Percentiles rank a stretch among this genome's conserved stretches.
Conservation (phyloP, 176 grass and related monocot species). For the Dendrocalamus sinicus region DNA sequence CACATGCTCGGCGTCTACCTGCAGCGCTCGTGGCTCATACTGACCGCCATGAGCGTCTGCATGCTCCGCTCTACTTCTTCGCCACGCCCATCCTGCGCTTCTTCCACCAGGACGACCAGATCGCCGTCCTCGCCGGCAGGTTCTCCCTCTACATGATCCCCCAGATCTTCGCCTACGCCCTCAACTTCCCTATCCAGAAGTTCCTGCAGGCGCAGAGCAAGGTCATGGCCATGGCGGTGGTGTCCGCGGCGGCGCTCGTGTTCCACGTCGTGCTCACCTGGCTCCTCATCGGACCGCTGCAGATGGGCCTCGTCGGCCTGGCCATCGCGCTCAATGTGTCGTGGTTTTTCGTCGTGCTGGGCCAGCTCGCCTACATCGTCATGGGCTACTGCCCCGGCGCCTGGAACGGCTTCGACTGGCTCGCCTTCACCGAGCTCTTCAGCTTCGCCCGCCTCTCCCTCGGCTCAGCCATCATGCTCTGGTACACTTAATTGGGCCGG, state of each 20-base stretch:
- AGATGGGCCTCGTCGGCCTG: constrained; percentile 66
- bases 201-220: constrained; percentile 77
- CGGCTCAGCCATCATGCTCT: constrained; percentile 86
- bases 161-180: constrained; percentile 67
- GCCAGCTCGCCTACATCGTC: constrained; percentile 64
- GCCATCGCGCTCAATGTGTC: constrained; percentile 74
- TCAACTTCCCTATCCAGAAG: constrained; percentile 84
- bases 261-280: constrained; percentile 71
- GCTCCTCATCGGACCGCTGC: constrained; percentile 57
- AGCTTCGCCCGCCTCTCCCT: constrained; percentile 79
- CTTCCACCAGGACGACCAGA: constrained; percentile 65
- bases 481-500: constrained; percentile 32
- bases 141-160: constrained; percentile 75
- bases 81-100: constrained; percentile 52
- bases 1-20: constrained; percentile 67
- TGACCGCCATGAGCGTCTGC: constrained; percentile 42
- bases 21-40: constrained; percentile 64
- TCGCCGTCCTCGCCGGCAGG: constrained; percentile 46
- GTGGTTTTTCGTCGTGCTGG: constrained; percentile 76
- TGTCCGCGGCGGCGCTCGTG: constrained; percentile 42
- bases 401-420: constrained; percentile 79
- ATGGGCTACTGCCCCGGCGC: constrained; percentile 71
- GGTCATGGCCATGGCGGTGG: constrained; percentile 73
- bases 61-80: constrained; percentile 66
- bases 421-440: constrained; percentile 59